Base-by-base conservation (phyloP, 768 basidiomycete species). In the Pisolithus marmoratus region DNA sequence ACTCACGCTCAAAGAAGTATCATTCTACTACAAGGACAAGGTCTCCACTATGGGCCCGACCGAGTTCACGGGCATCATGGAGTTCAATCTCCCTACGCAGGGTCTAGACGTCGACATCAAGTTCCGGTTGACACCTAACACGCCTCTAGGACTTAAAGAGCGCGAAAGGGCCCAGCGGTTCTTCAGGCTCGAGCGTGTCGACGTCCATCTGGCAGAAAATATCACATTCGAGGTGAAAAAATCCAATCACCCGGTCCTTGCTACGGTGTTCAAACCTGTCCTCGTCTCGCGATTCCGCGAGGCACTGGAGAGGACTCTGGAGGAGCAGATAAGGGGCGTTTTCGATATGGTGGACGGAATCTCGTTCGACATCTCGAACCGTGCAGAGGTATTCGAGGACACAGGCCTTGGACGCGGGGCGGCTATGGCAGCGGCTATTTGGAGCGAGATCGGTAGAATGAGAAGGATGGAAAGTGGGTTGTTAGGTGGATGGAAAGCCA, bases 21-120 rank as follows among this genome's bases (percentile, higher is more conserved):
- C 86, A 1, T 89, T 89, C 72, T 88, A 78, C 66, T 88, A 85
- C 66, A 76, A 75, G 36, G 85, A 89, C 66, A 81, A 84, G 59
- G 69, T 65, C 2, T 70, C 80, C 4, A 67, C 72, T 4, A 51
- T 85, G 40, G 75, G 79, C 0, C 83, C 83, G 0, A 68, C 66
- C 46, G 78, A 83, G 47, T 81, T 79, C 63, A 81, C 76, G 1
- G 87, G 87, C 0, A 71, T 87, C 31, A 69, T 87, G 43, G 78
- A 74, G 37, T 74, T 88, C 51, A 75, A 69, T 11, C 74, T 89
- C 8, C 86, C 87, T 0, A 74, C 77, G 2, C 78, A 85, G 53
- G 87, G 85, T 27, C 66, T 89, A 57, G 82, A 87, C 53, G 61
- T 89, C 36, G 85, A 87, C 64, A 60, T 88, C 53, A 83, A 83